Percentiles rank a stretch among this genome's conserved stretches.
phyloP scores from a whole-genome alignment of 2,329 filamentous ascomycete species.

The Alternaria sp. region DNA sequence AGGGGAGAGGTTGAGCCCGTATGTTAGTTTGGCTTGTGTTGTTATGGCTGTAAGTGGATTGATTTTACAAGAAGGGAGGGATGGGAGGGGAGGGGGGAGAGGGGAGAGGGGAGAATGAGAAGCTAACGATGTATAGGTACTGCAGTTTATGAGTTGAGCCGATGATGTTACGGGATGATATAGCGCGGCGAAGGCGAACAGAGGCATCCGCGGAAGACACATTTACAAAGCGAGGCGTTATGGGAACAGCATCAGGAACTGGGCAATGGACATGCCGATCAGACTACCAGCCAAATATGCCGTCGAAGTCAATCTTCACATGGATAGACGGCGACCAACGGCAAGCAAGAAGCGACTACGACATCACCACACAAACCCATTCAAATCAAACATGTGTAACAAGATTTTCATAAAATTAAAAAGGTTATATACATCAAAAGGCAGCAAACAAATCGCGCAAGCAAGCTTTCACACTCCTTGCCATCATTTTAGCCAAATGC shows the following conservation, averaged over 20 bases:
- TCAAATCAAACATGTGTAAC: background rate
- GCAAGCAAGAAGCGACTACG: background rate
- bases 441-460: background rate
- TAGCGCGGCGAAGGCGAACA: background rate
- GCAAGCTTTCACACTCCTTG: conserved; percentile 16
- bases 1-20: conserved; percentile 91
- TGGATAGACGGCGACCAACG: too few relatives aligned
- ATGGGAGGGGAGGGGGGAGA: background rate
- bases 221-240: conserved; percentile 3
- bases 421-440: conserved; percentile 23
- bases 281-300: background rate
- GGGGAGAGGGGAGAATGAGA: background rate
- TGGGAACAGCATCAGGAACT: background rate
- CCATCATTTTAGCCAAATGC: conserved; percentile 3
- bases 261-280: background rate
- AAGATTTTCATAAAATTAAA: conserved; percentile 21
- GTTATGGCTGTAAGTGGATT: conserved; percentile 85
- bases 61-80: too few relatives aligned
- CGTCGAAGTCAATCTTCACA: background rate
- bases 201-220: background rate
- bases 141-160: conserved; percentile 38
- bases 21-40: conserved; percentile 92
- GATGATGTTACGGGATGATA: background rate
- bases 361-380: background rate
- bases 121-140: conserved; percentile 19